Conservation (phyloP, 2,329 filamentous ascomycete species). For the Lachnellula suecica region DNA sequence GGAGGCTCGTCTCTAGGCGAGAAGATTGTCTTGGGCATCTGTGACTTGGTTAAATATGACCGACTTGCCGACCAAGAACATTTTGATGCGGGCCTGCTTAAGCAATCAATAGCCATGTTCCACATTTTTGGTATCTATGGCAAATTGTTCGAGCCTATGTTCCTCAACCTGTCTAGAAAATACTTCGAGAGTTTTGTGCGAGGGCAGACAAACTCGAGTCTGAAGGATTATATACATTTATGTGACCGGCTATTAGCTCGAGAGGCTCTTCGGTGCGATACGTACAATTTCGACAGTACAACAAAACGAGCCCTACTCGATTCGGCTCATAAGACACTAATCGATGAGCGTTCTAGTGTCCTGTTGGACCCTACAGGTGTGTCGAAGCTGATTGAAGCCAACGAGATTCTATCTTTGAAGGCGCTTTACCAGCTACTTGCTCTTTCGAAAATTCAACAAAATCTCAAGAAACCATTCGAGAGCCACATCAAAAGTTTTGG, state of each 20-base stretch:
- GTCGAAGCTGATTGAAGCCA: conserved; percentile 68
- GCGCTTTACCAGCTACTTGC: conserved; percentile 77
- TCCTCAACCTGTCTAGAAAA: conserved; percentile 64
- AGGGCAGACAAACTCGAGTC: conserved; percentile 56
- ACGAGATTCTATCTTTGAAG: conserved; percentile 68
- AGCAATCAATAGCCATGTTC: conserved; percentile 76
- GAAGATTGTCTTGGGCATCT: conserved; percentile 59
- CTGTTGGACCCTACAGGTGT: conserved; percentile 68
- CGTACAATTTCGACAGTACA: conserved; percentile 77
- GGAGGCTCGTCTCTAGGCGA: conserved; percentile 35
- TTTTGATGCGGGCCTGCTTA: conserved; percentile 66
- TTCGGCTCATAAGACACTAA: conserved; percentile 69
- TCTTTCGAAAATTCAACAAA: conserved; percentile 67
- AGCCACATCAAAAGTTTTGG: conserved; percentile 78
- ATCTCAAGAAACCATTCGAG: conserved; percentile 72
- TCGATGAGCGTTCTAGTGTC: conserved; percentile 65
- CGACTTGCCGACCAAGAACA: conserved; percentile 53
- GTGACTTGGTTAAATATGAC: conserved; percentile 72
- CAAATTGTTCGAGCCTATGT: conserved; percentile 73
- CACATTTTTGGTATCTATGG: conserved; percentile 82
- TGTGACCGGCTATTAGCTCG: conserved; percentile 67
- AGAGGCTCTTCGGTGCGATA: conserved; percentile 76
- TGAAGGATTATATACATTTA: conserved; percentile 74
- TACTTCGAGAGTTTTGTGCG: conserved; percentile 73
- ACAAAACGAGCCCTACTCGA: conserved; percentile 77